Evolutionary conservation across 495 filamentous ascomycete genomes (phyloP), one percentile per base, ranked within the genome.

Genomic region (Stereocaulon alpinum): DNA sequence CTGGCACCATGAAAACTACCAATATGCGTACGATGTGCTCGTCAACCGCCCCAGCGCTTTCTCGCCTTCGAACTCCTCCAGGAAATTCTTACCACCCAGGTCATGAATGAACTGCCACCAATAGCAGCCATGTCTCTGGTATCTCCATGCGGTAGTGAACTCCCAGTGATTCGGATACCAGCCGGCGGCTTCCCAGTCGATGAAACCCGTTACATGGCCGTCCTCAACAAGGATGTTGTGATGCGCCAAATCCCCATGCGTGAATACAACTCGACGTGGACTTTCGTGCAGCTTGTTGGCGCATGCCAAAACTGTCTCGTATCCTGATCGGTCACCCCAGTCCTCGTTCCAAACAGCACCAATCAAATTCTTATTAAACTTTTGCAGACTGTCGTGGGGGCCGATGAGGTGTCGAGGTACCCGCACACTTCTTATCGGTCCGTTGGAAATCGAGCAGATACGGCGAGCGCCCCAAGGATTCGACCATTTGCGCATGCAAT

Each of bases 91-190:
- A 29, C 47, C 47, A 32, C 47, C 47, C 14, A 50, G 29, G 17
- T 50, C 14, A 29, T 50, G 14, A n/a, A 50, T 10, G 47, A 29
- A 32, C 6, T 29, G 22, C 47, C 47, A 22, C 47, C 47, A 22
- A 9, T 18, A 27, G 29, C 14, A 50, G 29, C 20, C 22, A 4
- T 14, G 22, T 15, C 11, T 9, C 47, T 50, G 22, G 22, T 50
- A 50, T 17, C 47, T 50, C 22, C 47, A 50, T 32, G 29, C 6
- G 22, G 47, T 20, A 32, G 47, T 50, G 47, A 32, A 80, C 52
- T 81, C 79, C 79, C 77, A 81, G 64, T 82, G 80, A 49, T 74
- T 69, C 27, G 77, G 75, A 65, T 73, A 78, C 74, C 75, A 83
- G 18, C 78, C 77, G 32, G 71, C 67, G 3, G 70, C 69, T 63